A percentile compares a stretch with the other conserved stretches of the same genome.
These are phyloP conservation scores for Alternaria consortialis DNA, from an alignment of 2,329 filamentous ascomycete species.

Conservation along the genomic window DNA sequence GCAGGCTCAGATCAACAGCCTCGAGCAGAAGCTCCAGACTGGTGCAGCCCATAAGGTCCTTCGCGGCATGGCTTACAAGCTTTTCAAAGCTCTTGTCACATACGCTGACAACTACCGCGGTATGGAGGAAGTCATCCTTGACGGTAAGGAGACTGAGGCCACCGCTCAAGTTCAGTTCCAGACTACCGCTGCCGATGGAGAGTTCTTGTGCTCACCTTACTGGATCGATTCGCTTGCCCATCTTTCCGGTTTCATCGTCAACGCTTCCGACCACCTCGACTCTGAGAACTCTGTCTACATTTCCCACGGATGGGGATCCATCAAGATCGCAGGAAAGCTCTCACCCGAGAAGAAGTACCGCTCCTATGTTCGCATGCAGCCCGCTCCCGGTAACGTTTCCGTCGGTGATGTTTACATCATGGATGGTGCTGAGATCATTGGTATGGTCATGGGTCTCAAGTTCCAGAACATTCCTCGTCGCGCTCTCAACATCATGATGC, in stretches of 20 bases:
- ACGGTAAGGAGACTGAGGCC: constrained; percentile 64
- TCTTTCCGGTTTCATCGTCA: constrained; percentile 68
- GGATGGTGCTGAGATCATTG: constrained; percentile 66
- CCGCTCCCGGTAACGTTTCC: constrained; percentile 63
- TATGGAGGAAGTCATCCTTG: constrained; percentile 67
- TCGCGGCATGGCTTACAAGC: constrained; percentile 80
- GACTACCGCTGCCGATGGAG: constrained; percentile 62
- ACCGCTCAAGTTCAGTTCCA: constrained; percentile 65
- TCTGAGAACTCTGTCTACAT: constrained; percentile 69
- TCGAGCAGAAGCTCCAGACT: constrained; percentile 70
- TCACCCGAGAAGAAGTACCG: constrained; percentile 63
- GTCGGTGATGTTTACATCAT: constrained; percentile 69
- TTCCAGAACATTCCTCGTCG: constrained; percentile 74
- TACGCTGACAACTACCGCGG: constrained; percentile 66
- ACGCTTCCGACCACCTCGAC: constrained; percentile 66
- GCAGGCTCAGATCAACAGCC: constrained; percentile 67
- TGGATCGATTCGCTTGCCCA: constrained; percentile 68
- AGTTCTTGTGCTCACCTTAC: constrained; percentile 67
- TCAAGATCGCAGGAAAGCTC: constrained; percentile 64
- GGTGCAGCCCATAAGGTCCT: constrained; percentile 77
- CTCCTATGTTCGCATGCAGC: constrained; percentile 70
- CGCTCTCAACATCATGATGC: constrained; percentile 72
- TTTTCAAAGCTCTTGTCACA: constrained; percentile 67
- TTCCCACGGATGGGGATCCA: constrained; percentile 68
- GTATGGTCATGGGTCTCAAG: constrained; percentile 68